Base-by-base conservation (phyloP, 2,329 filamentous ascomycete genomes). In the Monosporascus sp. region DNA sequence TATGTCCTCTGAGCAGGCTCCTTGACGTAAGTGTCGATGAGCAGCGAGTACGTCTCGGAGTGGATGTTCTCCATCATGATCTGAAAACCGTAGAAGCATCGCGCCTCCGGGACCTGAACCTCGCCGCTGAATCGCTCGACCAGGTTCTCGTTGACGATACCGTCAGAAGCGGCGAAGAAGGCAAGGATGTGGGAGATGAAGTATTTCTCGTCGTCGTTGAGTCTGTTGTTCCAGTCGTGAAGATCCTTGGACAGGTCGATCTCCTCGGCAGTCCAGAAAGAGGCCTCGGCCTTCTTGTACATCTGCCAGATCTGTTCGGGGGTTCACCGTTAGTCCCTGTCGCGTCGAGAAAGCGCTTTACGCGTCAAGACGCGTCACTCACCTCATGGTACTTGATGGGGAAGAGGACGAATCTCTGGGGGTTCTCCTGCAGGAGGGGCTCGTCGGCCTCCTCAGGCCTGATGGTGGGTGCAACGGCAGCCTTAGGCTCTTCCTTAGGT, bases 21-120 rank as follows among this genome's bases (percentile, higher is more conserved):
- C 82, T 95, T 97, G 78, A 99, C 96, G 76, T 99, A 99, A 59
- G 93, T 97, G 74, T 99, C 94, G 72, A 99, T 99, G 71, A 99
- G 86, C 37, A 99, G 87, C 20, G 93, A 97, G 84, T 99, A 99
- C 52, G 94, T 99, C 80, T 99, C 94, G 17, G 94, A 97, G 83
- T 99, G 94, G 68, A 99, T 96, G 79, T 99, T 99, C 83, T 99
- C 94, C 90, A 99, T 97, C 94, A 99, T 99, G 80, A 97, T 97
- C 80, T 99, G 94, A 84, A 99, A 99, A 61, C 94, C 94, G 75
- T 99, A 99, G 83, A 99, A 99, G 86, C 94, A 99, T 68, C 94
- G 91, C 60, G 94, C 94, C 78, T 99, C 94, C 11, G 94, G 93
- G 55, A 97, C 86, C 78, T 99, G 94, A 31, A 99, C 93, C 76